phyloP scores from a whole-genome alignment of 805 yeast species.

The Cyberlindnera lachancei region DNA sequence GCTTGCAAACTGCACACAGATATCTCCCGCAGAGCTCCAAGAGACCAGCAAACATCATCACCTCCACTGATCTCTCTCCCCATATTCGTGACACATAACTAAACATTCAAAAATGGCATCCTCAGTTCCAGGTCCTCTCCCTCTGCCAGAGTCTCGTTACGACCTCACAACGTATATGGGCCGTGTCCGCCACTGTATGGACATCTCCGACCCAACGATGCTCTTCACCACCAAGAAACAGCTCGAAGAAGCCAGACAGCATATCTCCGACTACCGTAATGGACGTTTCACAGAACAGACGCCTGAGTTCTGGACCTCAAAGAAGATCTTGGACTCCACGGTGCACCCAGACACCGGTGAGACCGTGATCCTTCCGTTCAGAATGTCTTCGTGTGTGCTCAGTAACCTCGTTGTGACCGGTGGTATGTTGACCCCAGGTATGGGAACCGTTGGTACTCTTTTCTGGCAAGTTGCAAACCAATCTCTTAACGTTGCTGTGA shows the following conservation, averaged over 20 bases:
- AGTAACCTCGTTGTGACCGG: constrained; percentile 92
- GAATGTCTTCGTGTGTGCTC: constrained; percentile 94
- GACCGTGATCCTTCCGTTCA: constrained; percentile 84
- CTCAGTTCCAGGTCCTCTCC: constrained; percentile 73
- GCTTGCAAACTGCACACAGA: too few species aligned
- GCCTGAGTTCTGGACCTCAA: constrained; percentile 84
- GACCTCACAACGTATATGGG: constrained; percentile 87
- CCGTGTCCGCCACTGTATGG: constrained; percentile 90
- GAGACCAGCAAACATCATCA: too few species aligned
- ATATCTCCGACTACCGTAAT: constrained; percentile 65
- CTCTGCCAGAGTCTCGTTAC: constrained; percentile 72
- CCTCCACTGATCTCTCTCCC: too few species aligned
- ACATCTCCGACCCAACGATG: constrained; percentile 88
- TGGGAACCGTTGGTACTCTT: constrained; percentile 83
- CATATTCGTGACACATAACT: too few species aligned
- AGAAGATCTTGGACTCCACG: constrained; percentile 80
- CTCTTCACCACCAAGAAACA: constrained; percentile 62
- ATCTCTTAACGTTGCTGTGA: constrained; percentile 92
- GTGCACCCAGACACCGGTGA: constrained; percentile 97
- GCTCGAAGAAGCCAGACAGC: constrained; percentile 53
- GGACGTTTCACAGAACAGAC: constrained; percentile 61
- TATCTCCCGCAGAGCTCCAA: too few species aligned
- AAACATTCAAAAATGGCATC: constrained; percentile 63
- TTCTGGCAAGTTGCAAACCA: constrained; percentile 99
- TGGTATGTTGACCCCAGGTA: constrained; percentile 94